These are phyloP conservation scores for Sherardia arvensis DNA, from an alignment of 257 asterid species.

Conservation along the genomic window DNA sequence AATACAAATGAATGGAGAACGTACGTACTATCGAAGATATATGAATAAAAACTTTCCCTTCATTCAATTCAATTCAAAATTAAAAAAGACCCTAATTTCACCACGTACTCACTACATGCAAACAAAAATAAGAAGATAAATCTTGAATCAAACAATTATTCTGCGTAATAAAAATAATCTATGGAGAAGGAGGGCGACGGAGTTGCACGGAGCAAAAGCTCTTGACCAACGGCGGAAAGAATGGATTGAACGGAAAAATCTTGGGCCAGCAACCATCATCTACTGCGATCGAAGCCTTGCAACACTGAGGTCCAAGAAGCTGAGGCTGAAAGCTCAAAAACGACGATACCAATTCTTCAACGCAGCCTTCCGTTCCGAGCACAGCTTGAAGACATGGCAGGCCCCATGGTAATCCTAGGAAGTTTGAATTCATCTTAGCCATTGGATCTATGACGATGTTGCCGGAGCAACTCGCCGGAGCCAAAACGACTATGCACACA, in stretches of 20 bases:
- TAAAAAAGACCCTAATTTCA: too few species aligned
- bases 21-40: too few species aligned
- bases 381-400: slow-evolving; percentile 21
- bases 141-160: too few species aligned
- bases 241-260: slow-evolving; percentile 15
- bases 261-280: slow-evolving; percentile 26
- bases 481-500: slow-evolving; percentile 3
- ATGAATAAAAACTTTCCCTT: too few species aligned
- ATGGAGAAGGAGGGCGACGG: not conserved
- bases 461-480: slow-evolving; percentile 1
- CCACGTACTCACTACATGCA: too few species aligned
- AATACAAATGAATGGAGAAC: too few species aligned
- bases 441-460: not conserved
- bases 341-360: slow-evolving; percentile 13
- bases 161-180: too few species aligned
- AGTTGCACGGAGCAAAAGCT: slow-evolving; percentile 5
- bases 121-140: too few species aligned
- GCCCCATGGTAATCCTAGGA: slow-evolving; percentile 6
- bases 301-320: slow-evolving; percentile 20
- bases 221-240: slow-evolving; percentile 8
- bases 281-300: slow-evolving; percentile 13
- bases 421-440: not conserved
- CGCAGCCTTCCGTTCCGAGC: slow-evolving; percentile 11
- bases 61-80: too few species aligned
- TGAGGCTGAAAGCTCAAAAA: slow-evolving; percentile 9